Evolutionary conservation across 306 rosid species (phyloP).

Genomic region (Luffa acutangula): DNA sequence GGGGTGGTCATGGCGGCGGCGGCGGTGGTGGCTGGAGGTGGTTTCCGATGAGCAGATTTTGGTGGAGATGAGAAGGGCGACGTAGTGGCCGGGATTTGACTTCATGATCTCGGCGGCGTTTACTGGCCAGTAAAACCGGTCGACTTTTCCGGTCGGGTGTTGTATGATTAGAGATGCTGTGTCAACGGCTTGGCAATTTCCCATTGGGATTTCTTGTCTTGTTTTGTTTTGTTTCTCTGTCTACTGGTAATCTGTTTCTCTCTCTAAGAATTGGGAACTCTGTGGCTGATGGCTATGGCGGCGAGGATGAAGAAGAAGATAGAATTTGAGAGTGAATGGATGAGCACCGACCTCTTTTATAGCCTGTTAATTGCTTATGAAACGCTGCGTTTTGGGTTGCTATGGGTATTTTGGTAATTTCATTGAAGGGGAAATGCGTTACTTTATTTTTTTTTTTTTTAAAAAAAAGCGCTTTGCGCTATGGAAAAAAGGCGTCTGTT

Average conservation of each 20-base stretch:
- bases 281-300: background rate
- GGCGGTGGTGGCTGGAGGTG: background rate
- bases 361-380: background rate
- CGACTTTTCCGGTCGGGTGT: constrained; percentile 75
- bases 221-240: constrained; percentile 32
- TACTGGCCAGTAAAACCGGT: constrained; percentile 54
- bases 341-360: constrained; percentile 4
- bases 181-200: constrained; percentile 92
- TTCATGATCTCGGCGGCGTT: constrained; percentile 77
- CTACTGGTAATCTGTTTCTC: background rate
- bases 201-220: constrained; percentile 30
- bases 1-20: background rate
- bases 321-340: background rate
- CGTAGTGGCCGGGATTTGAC: constrained; percentile 78
- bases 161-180: constrained; percentile 71
- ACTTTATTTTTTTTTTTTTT: background rate
- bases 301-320: background rate
- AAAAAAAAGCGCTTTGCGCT: no score
- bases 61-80: constrained; percentile 87
- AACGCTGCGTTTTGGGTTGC: background rate
- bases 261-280: constrained; percentile 3
- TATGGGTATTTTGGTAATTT: background rate
- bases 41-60: constrained; percentile 43
- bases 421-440: background rate
- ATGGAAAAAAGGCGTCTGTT: background rate